Conservation (phyloP, 345 rosid genomes). For the Angophora floribunda region DNA sequence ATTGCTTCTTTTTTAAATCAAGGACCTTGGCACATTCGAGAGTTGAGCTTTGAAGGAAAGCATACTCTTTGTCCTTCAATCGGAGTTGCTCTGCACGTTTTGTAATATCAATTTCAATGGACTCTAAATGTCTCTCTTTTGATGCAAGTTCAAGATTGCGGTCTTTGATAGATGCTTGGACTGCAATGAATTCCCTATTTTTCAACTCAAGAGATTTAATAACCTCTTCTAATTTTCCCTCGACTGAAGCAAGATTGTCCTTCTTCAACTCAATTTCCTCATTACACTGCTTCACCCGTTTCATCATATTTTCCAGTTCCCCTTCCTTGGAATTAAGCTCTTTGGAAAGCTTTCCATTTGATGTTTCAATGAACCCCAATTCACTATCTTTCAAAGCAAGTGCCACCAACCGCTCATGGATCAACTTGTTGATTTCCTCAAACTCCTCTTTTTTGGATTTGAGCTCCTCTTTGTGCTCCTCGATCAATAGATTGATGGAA, state of each 20-base stretch:
- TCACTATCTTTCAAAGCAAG: neutral
- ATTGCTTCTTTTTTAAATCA: slow-evolving; percentile 3
- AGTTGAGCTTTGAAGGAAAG: neutral
- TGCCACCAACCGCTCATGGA: neutral
- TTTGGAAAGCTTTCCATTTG: neutral
- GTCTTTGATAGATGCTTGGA: neutral
- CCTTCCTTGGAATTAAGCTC: neutral
- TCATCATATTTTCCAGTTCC: neutral
- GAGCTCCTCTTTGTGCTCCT: neutral
- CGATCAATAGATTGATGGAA: neutral
- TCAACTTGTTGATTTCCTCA: neutral
- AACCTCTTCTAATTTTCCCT: neutral
- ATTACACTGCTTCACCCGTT: neutral
- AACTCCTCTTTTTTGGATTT: neutral
- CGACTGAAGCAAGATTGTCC: neutral
- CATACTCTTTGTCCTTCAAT: neutral
- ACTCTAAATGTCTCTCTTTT: neutral
- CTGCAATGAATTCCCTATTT: neutral
- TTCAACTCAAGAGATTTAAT: neutral
- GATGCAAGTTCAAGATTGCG: neutral
- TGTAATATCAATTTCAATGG: neutral
- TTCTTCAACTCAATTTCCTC: neutral
- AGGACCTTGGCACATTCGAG: neutral
- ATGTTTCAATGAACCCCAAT: neutral
- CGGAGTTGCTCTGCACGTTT: neutral